These are phyloP conservation scores for Panaeolus cyanescens DNA, from an alignment of 768 basidiomycete species.

Conservation along the genomic window DNA sequence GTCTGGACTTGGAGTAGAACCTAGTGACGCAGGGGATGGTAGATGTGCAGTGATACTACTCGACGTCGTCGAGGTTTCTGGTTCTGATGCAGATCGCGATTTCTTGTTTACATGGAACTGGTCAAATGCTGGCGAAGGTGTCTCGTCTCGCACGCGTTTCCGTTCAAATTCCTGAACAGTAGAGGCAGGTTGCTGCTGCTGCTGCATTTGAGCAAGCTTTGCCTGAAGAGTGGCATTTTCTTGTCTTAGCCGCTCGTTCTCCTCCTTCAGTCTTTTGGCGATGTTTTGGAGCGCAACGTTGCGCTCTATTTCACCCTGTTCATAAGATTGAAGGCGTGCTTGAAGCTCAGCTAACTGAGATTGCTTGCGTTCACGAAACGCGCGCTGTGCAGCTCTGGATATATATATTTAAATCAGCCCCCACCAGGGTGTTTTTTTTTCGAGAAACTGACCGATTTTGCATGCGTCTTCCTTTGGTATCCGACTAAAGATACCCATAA, in stretches of 20 bases:
- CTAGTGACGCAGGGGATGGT: constrained; percentile 49
- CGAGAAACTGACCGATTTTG: constrained; percentile 63
- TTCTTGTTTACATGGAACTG: constrained; percentile 11
- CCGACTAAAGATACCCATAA: constrained; percentile 30
- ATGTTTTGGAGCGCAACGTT: constrained; percentile 83
- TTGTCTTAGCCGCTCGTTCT: constrained; percentile 72
- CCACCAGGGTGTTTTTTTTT: neutral
- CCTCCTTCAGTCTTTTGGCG: constrained; percentile 84
- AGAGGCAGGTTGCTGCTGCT: constrained; percentile 23
- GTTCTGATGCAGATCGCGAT: constrained; percentile 27
- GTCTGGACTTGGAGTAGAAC: constrained; percentile 46
- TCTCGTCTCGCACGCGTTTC: constrained; percentile 63
- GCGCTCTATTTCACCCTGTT: constrained; percentile 89
- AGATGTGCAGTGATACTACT: constrained; percentile 28
- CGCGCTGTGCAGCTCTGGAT: constrained; percentile 80
- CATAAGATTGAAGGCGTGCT: constrained; percentile 80
- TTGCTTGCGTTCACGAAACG: constrained; percentile 89
- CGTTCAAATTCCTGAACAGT: constrained; percentile 35
- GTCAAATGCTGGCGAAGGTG: constrained; percentile 21
- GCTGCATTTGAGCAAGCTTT: constrained; percentile 44
- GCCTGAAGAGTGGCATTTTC: constrained; percentile 68
- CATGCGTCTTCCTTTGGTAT: constrained; percentile 66
- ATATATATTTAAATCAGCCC: constrained; percentile 4
- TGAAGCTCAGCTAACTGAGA: constrained; percentile 87
- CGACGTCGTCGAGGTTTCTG: constrained; percentile 16